These are phyloP conservation scores for Hypocreales sp. DNA, from an alignment of 2,329 filamentous ascomycete genomes.

Conservation along the genomic window DNA sequence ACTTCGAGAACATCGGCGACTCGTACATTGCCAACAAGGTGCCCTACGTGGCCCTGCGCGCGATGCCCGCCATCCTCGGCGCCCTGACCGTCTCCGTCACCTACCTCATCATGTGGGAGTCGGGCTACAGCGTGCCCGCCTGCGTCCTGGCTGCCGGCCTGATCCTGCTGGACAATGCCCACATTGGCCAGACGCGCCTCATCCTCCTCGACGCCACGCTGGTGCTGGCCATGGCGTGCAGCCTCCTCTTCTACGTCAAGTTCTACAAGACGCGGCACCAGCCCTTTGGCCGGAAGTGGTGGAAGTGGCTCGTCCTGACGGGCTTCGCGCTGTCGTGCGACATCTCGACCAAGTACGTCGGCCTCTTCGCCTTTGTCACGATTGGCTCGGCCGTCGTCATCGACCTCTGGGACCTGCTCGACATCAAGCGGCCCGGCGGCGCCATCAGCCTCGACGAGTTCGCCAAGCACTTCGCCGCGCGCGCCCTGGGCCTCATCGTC, in stretches of 20 bases:
- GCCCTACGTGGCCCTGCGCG: slow-evolving; percentile 89
- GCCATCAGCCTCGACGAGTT: slow-evolving; percentile 69
- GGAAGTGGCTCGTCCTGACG: slow-evolving; percentile 96
- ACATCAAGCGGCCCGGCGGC: slow-evolving; percentile 73
- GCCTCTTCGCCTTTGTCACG: slow-evolving; percentile 90
- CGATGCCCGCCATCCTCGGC: slow-evolving; percentile 81
- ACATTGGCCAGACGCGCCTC: slow-evolving; percentile 88
- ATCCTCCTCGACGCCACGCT: slow-evolving; percentile 91
- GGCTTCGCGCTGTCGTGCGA: slow-evolving; percentile 92
- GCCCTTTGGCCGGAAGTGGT: slow-evolving; percentile 91
- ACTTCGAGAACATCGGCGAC: slow-evolving; percentile 98
- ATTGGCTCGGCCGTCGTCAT: slow-evolving; percentile 89
- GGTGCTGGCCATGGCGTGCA: slow-evolving; percentile 91
- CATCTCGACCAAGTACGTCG: slow-evolving; percentile 97
- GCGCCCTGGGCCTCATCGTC: slow-evolving; percentile 71
- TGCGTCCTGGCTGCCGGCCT: slow-evolving; percentile 75
- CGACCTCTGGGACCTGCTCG: slow-evolving; percentile 86
- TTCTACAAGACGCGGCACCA: slow-evolving; percentile 93
- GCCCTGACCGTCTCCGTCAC: slow-evolving; percentile 86
- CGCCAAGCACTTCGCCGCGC: slow-evolving; percentile 77
- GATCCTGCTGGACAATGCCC: slow-evolving; percentile 90
- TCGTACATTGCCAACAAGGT: slow-evolving; percentile 96
- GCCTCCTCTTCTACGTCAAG: slow-evolving; percentile 83
- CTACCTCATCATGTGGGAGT: slow-evolving; percentile 99
- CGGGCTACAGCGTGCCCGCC: slow-evolving; percentile 88